Evolutionary conservation across 306 rosid species (phyloP), one percentile per base, ranked within the genome.

Genomic region (Ormosia semicastrata): DNA sequence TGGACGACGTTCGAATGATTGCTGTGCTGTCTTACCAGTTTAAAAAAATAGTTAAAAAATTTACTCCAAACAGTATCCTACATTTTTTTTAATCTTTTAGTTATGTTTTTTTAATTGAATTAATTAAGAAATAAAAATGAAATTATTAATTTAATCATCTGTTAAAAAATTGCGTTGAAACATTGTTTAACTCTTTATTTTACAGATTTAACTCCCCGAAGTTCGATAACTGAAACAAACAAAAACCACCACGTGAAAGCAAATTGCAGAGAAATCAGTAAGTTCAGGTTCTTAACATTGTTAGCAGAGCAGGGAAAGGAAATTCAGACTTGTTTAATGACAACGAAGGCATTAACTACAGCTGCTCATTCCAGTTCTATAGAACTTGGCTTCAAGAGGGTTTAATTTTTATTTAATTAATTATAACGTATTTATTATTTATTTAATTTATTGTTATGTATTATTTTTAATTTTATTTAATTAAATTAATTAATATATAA

Each of bases 301-400:
- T 52, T 39, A 14, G 12, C 5, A 14, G 58, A 14, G 12, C 3
- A 14, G 58, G 37, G 44, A 30, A 43, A 60, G 14, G 44, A 10
- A 59, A 46, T 13, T 58, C 10, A 18, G 14, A 43, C 57, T 7
- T 32, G 58, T 14, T 67, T 30, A 15, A 29, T 30, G 44, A 30
- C n/a, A 30, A 56, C 32, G 15, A 65, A 67, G 53, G 54, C 60
- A 75, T 43, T 40, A 53, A 75, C 78, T 70, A 44, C 74, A 73
- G 66, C 57, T 76, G 41, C 50, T 80, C 73, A 81, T 73, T 39
- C n/a, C n/a, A n/a, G n/a, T n/a, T n/a, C n/a, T n/a, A n/a, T n/a
- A n/a, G n/a, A n/a, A n/a, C n/a, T n/a, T n/a, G n/a, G n/a, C n/a
- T n/a, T n/a, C n/a, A n/a, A n/a, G n/a, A n/a, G n/a, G n/a, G n/a